phyloP scores from a whole-genome alignment of 768 basidiomycete genomes.

The Amyloporia xantha region DNA sequence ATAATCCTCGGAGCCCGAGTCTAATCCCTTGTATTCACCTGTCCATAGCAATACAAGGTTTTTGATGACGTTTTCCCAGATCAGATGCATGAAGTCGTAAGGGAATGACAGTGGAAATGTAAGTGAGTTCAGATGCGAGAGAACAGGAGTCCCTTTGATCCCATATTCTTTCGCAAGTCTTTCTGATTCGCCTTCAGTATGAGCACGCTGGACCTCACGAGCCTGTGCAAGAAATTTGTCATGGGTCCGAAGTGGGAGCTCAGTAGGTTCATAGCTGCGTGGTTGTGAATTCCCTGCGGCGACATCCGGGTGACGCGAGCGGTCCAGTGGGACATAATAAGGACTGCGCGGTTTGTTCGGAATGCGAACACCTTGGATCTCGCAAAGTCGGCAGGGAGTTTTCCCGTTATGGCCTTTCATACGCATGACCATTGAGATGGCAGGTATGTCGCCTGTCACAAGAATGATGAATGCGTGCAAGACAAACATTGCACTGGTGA shows the following conservation, averaged over 20 bases:
- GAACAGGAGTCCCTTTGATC: conserved; percentile 23
- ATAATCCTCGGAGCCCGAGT: conserved; percentile 25
- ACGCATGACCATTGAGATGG: conserved; percentile 20
- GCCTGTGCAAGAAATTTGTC: no score
- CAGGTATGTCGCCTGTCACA: conserved; percentile 22
- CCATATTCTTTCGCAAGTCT: conserved; percentile 13
- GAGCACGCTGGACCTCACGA: no score
- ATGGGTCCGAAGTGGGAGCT: no score
- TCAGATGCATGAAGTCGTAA: conserved; percentile 44
- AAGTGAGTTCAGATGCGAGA: conserved; percentile 26
- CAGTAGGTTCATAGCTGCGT: no score
- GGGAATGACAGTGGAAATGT: conserved; percentile 35
- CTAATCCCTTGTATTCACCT: conserved; percentile 34
- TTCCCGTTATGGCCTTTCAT: conserved; percentile 25
- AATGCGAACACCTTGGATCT: no score
- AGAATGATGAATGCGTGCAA: conserved; percentile 21
- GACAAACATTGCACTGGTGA: conserved; percentile 8
- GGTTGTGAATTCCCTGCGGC: no score
- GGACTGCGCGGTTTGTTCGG: no score
- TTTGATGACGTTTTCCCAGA: conserved; percentile 37
- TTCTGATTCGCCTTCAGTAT: conserved; percentile 8
- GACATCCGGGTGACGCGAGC: no score
- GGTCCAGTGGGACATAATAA: no score
- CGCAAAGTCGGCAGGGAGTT: no score
- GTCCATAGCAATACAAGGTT: conserved; percentile 37